A percentile compares a stretch with the other conserved stretches of the same genome.
Evolutionary conservation across 495 filamentous ascomycete genomes (phyloP).

Genomic region (Hypoxylon crocopeplum): DNA sequence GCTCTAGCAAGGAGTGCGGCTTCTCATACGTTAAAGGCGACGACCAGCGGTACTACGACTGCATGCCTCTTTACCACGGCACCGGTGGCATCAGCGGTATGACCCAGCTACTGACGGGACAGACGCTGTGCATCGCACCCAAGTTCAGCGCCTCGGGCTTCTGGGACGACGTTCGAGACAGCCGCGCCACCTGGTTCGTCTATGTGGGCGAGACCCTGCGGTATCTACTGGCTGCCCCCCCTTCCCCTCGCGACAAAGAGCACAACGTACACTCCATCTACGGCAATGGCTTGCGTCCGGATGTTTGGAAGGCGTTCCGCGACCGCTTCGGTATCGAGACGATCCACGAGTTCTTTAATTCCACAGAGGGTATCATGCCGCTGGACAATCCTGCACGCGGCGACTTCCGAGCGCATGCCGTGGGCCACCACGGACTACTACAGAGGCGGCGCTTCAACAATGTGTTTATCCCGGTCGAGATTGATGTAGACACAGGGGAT

Average conservation of each 20-base stretch:
- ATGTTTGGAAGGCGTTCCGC: constrained; percentile 74
- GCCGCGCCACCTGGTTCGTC: constrained; percentile 70
- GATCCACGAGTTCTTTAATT: constrained; percentile 71
- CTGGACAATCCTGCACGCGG: constrained; percentile 65
- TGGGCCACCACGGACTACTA: constrained; percentile 75
- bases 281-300: constrained; percentile 79
- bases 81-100: constrained; percentile 68
- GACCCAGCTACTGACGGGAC: constrained; percentile 60
- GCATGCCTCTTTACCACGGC: constrained; percentile 85
- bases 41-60: constrained; percentile 71
- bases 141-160: constrained; percentile 75
- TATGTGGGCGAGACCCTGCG: constrained; percentile 86
- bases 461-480: constrained; percentile 68
- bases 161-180: constrained; percentile 77
- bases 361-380: constrained; percentile 67
- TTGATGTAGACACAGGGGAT: constrained; percentile 70
- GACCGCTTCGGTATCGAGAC: constrained; percentile 67
- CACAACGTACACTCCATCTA: constrained; percentile 73
- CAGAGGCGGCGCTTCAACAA: constrained; percentile 57
- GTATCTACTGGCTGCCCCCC: constrained; percentile 75
- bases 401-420: constrained; percentile 65
- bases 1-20: constrained; percentile 33
- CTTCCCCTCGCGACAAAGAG: constrained; percentile 65
- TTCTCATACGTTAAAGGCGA: constrained; percentile 34
- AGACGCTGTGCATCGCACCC: constrained; percentile 70